Percentiles rank a stretch among this genome's conserved stretches.
Conservation (phyloP, 2,329 filamentous ascomycete species). For the Cladosporium sphaerospermum region DNA sequence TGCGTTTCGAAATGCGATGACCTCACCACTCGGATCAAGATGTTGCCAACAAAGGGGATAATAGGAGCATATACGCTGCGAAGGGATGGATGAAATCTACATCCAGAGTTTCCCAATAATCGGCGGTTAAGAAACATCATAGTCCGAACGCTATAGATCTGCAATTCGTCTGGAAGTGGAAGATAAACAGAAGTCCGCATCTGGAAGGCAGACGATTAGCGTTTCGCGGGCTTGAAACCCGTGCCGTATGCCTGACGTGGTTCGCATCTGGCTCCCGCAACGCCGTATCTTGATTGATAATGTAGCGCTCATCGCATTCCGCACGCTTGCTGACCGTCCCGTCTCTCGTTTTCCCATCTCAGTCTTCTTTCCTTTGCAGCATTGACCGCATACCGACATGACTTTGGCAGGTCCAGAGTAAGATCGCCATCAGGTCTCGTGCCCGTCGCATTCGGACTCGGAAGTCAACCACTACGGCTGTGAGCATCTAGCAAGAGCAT, state of each 20-base stretch:
- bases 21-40: too few species aligned
- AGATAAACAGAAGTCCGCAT: not conserved
- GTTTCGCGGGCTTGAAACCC: not conserved
- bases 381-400: not conserved
- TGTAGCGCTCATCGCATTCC: not conserved
- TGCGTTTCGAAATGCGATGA: too few species aligned
- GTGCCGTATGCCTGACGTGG: conserved; percentile 3
- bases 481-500: not conserved
- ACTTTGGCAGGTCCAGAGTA: not conserved
- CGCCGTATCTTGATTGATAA: conserved; percentile 10
- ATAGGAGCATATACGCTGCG: too few species aligned
- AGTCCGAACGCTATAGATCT: too few species aligned
- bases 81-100: too few species aligned
- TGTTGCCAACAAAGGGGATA: too few species aligned
- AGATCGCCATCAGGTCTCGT: not conserved
- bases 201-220: not conserved
- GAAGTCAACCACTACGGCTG: not conserved
- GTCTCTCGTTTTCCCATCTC: not conserved
- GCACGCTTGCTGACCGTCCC: not conserved
- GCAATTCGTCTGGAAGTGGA: too few species aligned
- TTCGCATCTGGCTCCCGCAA: not conserved
- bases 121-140: too few species aligned
- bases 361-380: not conserved
- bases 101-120: too few species aligned
- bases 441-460: not conserved